These are phyloP conservation scores for Lentinus tigrinus DNA, from an alignment of 768 basidiomycete species.

Conservation along the genomic window DNA sequence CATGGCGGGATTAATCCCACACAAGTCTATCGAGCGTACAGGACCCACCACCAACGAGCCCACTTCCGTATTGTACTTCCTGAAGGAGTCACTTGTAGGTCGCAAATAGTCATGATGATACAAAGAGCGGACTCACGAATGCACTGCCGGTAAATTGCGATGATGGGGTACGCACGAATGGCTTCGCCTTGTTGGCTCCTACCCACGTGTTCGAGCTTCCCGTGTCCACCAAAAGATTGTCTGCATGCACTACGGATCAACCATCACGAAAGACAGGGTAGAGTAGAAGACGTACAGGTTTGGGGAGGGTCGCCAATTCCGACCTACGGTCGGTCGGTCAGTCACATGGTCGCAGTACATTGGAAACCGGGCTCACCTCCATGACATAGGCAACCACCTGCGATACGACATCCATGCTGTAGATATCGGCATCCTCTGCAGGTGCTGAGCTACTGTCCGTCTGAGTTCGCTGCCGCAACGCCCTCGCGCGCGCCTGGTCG, in stretches of 20 bases:
- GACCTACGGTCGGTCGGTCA: slow-evolving; percentile 6
- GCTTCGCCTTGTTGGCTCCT: slow-evolving; percentile 10
- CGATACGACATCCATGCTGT: slow-evolving; percentile 15
- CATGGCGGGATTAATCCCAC: not conserved
- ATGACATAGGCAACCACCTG: slow-evolving; percentile 26
- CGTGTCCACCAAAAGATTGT: slow-evolving; percentile 19
- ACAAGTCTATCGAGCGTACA: no score
- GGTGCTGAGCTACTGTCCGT: no score
- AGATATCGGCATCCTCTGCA: not conserved
- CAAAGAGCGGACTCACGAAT: not conserved
- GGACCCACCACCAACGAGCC: slow-evolving; percentile 11
- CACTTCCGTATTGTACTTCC: slow-evolving; percentile 21
- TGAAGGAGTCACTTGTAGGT: no score
- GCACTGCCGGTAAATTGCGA: not conserved
- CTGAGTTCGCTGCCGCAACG: slow-evolving; percentile 5
- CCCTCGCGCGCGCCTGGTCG: slow-evolving; percentile 22
- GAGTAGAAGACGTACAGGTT: slow-evolving; percentile 25
- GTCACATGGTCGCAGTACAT: no score
- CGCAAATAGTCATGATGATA: no score
- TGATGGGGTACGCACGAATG: not conserved
- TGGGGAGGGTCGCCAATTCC: slow-evolving; percentile 23
- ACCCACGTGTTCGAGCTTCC: slow-evolving; percentile 26
- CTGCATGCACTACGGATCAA: slow-evolving; percentile 16
- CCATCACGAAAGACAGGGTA: no score
- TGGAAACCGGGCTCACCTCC: not conserved